These are phyloP conservation scores for Coemansia sp. DNA, from an alignment of 192 early-diverging fungal genomes.

Conservation along the genomic window DNA sequence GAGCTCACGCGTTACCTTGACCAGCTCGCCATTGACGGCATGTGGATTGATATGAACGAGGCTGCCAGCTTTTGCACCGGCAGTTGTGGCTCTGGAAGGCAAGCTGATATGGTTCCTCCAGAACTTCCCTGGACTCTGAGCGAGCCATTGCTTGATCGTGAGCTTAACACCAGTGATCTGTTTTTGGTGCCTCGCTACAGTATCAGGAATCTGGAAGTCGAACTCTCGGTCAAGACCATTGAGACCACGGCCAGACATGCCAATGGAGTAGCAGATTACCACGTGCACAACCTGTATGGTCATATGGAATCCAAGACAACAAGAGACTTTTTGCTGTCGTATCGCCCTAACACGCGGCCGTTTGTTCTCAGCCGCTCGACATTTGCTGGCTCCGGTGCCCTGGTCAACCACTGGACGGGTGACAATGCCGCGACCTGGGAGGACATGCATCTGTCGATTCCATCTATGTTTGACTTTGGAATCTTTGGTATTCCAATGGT, in stretches of 20 bases:
- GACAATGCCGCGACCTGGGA: conserved; percentile 62
- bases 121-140: conserved; percentile 12
- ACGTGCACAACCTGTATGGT: conserved; percentile 63
- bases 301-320: conserved; percentile 57
- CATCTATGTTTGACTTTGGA: conserved; percentile 62
- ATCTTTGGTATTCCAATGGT: conserved; percentile 68
- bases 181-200: conserved; percentile 49
- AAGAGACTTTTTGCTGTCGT: conserved; percentile 28
- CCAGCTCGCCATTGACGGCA: conserved; percentile 48
- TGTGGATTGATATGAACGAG: conserved; percentile 77
- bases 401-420: conserved; percentile 45
- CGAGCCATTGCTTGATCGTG: conserved; percentile 10
- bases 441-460: conserved; percentile 57
- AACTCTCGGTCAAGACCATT: conserved; percentile 51
- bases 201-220: conserved; percentile 48
- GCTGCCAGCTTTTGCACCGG: conserved; percentile 63
- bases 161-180: conserved; percentile 33
- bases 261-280: conserved; percentile 50
- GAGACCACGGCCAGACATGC: conserved; percentile 51
- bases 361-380: conserved; percentile 64
- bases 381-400: conserved; percentile 59
- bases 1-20: conserved; percentile 43
- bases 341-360: conserved; percentile 49
- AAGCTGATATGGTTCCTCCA: conserved; percentile 10
- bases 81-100: conserved; percentile 41